Conservation (phyloP, 176 grass and related monocot genomes). For the Dactylis glomerata region DNA sequence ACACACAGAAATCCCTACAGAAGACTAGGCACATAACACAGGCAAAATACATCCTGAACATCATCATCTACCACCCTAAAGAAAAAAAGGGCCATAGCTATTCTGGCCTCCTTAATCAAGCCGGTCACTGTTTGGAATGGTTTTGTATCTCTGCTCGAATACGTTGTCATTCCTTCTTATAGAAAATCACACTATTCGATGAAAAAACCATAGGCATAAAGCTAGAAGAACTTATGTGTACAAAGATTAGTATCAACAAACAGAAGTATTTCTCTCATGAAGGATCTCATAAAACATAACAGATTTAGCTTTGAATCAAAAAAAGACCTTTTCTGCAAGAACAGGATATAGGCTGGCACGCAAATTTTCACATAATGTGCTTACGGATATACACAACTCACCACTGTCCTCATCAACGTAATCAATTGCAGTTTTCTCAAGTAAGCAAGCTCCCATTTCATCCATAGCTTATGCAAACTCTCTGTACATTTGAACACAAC, state of each 20-base stretch:
- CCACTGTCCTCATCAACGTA: constrained; percentile 75
- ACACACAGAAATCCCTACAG: too few relatives aligned
- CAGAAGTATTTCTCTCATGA: neutral
- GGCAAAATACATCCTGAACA: neutral
- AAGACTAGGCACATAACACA: too few relatives aligned
- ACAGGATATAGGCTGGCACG: neutral
- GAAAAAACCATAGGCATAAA: neutral
- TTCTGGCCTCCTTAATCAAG: neutral
- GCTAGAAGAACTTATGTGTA: neutral
- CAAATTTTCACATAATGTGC: neutral
- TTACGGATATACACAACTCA: constrained; percentile 29
- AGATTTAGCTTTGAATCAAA: neutral
- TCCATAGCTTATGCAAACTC: constrained; percentile 88
- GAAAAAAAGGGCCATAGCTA: neutral
- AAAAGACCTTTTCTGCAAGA: neutral
- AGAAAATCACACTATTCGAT: neutral
- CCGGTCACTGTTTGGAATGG: neutral
- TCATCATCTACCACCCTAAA: neutral
- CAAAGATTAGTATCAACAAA: neutral
- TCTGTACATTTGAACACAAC: constrained; percentile 28
- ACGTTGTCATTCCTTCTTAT: neutral
- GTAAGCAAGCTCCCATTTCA: constrained; percentile 88
- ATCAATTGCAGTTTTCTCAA: constrained; percentile 70
- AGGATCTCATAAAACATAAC: neutral
- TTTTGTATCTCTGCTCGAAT: neutral